phyloP scores from a whole-genome alignment of 202 grass and related monocot species.

The Sporobolus alterniflorus region DNA sequence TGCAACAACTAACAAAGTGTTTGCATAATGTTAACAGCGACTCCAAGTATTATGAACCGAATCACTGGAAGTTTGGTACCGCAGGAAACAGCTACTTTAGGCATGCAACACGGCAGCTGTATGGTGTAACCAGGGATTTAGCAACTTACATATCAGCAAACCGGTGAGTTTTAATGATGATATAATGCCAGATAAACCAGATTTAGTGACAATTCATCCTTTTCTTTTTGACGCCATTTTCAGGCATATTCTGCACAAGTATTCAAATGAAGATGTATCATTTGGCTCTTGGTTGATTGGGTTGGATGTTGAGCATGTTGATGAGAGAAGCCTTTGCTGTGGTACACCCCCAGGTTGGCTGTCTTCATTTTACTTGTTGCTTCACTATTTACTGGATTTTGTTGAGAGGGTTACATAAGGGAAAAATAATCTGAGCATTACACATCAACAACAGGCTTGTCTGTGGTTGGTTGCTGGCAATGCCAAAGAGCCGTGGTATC shows the following conservation, averaged over 20 bases:
- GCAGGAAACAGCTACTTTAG: conserved; percentile 69
- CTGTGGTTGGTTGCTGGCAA: neutral
- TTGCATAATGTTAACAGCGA: conserved; percentile 51
- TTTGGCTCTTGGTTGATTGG: conserved; percentile 73
- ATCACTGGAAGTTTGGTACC: conserved; percentile 72
- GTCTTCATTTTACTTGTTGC: conserved; percentile 12
- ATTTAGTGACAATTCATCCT: conserved; percentile 3
- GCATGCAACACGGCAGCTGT: conserved; percentile 65
- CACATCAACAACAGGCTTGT: neutral
- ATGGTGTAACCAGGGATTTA: conserved; percentile 70
- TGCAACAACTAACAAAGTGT: conserved; percentile 4
- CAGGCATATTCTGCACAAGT: conserved; percentile 69
- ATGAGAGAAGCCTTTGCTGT: conserved; percentile 78
- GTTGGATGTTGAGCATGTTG: conserved; percentile 67
- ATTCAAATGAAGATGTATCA: conserved; percentile 73
- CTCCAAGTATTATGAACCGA: conserved; percentile 55
- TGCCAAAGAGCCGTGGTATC: neutral
- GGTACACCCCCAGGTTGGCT: conserved; percentile 62
- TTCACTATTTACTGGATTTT: neutral
- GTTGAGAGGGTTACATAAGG: neutral
- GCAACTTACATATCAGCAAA: conserved; percentile 69
- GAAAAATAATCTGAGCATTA: neutral
- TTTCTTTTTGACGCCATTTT: conserved; percentile 7
- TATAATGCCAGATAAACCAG: neutral
- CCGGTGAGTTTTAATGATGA: conserved; percentile 41